Base-by-base conservation (phyloP, 495 filamentous ascomycete species). In the Talaromyces thailandensis region DNA sequence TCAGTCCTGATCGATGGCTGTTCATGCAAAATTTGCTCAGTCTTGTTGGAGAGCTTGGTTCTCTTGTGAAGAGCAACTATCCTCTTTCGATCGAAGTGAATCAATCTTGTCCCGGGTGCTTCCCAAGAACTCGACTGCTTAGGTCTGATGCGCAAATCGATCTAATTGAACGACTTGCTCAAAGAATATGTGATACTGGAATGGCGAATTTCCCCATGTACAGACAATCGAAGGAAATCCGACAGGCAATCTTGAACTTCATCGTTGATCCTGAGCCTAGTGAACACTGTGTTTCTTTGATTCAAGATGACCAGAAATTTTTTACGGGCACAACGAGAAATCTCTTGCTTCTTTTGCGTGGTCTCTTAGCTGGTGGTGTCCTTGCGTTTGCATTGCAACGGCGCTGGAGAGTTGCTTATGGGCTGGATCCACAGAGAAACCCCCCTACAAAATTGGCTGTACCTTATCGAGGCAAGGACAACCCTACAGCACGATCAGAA, bases 381-480 rank as follows among this genome's bases (percentile, higher is more conserved):
- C 67, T 91, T 0, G 25, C 57, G 0, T 89, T 87, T 62, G 76
- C 70, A 0, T 71, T 91, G 1, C 74, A 82, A 11, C 89, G 88
- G 66, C 75, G 89, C 6, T 91, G 84, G 83, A 69, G 79, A 6
- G 87, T 92, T 14, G 77, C 87, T 51, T 90, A 84, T 65, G 87
- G 86, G 0, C 74, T 86, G 32, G 57, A 69, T 61, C 40, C 61
- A 2, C 35, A 37, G 3, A 59, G 56, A 59, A 9, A 7, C 3
- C 56, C 56, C 26, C 58, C 65, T 16, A 84, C 81, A 0, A 73
- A 72, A 67, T 32, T 59, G 43, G 56, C 56, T 43, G 87, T 92
- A 0, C 89, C 90, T 0, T 93, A 82, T 62, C 75, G 82, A n/a
- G 83, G 84, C 1, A 93, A 92, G 64, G 88, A 87, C 56, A 80